Evolutionary conservation across 148 eudicot genomes (phyloP).

Genomic region (Camellia sinensis): DNA sequence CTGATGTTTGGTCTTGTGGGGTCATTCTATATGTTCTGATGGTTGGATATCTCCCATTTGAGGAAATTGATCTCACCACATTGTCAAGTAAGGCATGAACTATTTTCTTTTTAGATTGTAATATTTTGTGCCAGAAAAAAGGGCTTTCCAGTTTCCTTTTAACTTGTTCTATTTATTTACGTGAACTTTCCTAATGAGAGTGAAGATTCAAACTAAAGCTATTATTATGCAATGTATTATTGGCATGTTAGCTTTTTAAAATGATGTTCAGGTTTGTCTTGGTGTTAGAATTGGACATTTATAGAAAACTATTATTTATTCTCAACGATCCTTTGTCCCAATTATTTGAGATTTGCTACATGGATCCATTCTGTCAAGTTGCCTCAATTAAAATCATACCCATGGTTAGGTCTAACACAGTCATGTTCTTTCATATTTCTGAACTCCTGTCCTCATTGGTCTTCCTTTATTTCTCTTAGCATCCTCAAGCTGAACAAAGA

Average conservation of each 20-base stretch:
- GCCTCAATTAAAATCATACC: not conserved
- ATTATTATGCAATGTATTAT: not conserved
- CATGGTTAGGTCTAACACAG: not conserved
- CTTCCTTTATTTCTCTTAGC: not conserved
- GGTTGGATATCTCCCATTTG: slow-evolving; percentile 98
- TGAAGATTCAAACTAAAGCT: not conserved
- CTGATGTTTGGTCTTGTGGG: slow-evolving; percentile 99
- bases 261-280: not conserved
- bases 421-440: not conserved
- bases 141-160: not conserved
- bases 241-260: not conserved
- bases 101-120: not conserved
- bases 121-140: not conserved
- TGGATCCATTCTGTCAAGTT: not conserved
- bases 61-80: slow-evolving; percentile 89
- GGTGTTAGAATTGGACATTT: too few relatives aligned
- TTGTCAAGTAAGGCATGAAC: slow-evolving; percentile 81
- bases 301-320: too few relatives aligned
- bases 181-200: not conserved
- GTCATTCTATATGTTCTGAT: slow-evolving; percentile 86
- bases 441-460: not conserved
- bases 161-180: not conserved
- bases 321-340: not conserved
- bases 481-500: not conserved
- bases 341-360: not conserved